These are phyloP conservation scores for Apiospora malaysiana DNA, from an alignment of 2,329 filamentous ascomycete species.

Conservation along the genomic window DNA sequence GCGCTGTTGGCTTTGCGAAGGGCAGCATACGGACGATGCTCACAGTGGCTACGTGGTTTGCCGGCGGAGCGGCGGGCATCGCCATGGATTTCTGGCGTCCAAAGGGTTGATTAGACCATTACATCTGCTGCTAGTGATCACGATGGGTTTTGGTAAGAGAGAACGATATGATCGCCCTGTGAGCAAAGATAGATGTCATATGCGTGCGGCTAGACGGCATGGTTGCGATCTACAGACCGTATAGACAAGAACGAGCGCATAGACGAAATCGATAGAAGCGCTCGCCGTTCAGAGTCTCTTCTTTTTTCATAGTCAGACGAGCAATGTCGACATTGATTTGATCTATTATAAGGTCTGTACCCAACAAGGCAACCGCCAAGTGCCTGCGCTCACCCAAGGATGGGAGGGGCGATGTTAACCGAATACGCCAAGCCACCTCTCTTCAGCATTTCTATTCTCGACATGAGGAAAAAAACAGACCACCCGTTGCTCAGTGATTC, in stretches of 20 bases:
- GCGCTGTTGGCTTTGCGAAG: slow-evolving; percentile 3
- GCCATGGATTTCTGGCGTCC: background rate
- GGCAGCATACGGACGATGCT: slow-evolving; percentile 25
- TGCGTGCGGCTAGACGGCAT: background rate
- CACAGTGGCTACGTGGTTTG: slow-evolving; percentile 26
- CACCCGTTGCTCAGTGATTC: background rate
- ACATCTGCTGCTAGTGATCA: background rate
- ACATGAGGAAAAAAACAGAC: background rate
- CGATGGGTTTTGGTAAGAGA: background rate
- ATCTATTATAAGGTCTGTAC: no score
- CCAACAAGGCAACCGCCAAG: no score
- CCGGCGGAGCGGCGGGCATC: background rate
- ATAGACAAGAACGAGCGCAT: background rate
- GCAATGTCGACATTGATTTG: background rate
- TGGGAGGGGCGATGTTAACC: no score
- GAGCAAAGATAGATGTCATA: no score
- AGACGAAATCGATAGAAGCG: background rate
- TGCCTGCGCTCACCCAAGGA: no score
- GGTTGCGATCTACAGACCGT: background rate
- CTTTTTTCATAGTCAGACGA: background rate
- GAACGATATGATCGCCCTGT: background rate
- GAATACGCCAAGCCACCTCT: no score
- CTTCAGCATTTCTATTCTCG: no score
- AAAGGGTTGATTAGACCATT: background rate
- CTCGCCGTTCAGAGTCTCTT: background rate